Evolutionary conservation across 345 rosid species (phyloP).

Genomic region (Dipteronia sinensis): DNA sequence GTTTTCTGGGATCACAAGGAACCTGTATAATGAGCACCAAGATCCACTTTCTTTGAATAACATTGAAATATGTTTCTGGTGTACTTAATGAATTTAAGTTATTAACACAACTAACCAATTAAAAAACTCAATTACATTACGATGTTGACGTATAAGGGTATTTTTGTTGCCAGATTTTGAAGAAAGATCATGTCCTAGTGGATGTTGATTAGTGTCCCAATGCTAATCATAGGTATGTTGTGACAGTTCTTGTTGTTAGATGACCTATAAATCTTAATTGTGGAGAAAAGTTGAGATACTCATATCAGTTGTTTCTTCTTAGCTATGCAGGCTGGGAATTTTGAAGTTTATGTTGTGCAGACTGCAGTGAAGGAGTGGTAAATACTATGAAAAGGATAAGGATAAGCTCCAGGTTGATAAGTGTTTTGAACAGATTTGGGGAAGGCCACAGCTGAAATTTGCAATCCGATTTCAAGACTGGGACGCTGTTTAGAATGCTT

Average conservation of each 20-base stretch:
- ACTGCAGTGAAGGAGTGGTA: not conserved
- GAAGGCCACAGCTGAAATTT: not conserved
- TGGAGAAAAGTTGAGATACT: not conserved
- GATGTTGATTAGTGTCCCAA: constrained; percentile 36
- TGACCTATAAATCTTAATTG: not conserved
- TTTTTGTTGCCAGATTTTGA: constrained; percentile 53
- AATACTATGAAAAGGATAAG: not conserved
- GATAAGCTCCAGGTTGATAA: not conserved
- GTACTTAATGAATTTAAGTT: not conserved
- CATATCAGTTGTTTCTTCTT: not conserved
- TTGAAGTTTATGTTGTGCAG: not conserved
- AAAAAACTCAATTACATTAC: not conserved
- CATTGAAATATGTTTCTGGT: not conserved
- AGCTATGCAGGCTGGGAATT: not conserved
- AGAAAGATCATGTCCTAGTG: constrained; percentile 43
- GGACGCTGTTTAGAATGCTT: not conserved
- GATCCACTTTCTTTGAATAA: not conserved
- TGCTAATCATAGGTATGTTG: constrained; percentile 5
- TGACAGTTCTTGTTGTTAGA: no score
- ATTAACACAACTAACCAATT: not conserved
- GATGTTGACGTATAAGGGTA: constrained; percentile 3
- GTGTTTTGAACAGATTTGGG: not conserved
- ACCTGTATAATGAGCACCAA: not conserved
- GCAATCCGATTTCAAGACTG: not conserved
- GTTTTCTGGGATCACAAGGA: not conserved